Evolutionary conservation across 1,139 yeast genomes (phyloP), one percentile per base, ranked within the genome.

Genomic region (Blastobotrys proliferans): DNA sequence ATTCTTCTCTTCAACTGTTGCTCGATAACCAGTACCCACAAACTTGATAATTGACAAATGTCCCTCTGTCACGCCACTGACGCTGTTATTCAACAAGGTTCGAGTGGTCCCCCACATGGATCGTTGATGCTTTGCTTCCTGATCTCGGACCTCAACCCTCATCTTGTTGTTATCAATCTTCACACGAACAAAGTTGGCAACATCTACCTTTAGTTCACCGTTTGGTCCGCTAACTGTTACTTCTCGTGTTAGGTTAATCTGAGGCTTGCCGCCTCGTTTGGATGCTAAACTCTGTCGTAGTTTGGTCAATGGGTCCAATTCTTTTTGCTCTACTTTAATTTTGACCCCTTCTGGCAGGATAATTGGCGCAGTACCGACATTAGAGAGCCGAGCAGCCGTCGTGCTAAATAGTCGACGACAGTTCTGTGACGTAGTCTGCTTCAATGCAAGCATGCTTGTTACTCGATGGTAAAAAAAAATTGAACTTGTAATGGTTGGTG

Each of bases 21-120:
- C 96, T 66, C 97, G 81, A 74, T 86, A 94, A 61, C 99, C 99
- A 13, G 97, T 92, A 53, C 99, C 99, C 20, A 88, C 95, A 55
- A 94, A 83, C 65, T 81, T 84, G 52, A 94, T 74, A 47, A 90
- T 83, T 30, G 94, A 79, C 52, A 88, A 69, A 62, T 92, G 97
- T 11, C 97, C 97, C 55, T 90, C 97, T 33, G 87, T 77, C 27
- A 88, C 94, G 38, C 99, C 99, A 38, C 77, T 71, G 30, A 92
- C 73, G 56, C 83, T 77, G 66, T 92, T 92, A 57, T 79, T 79
- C 40, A 94, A 64, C 47, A 83, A 72, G 0, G 94, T 76, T 59
- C 98, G 77, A 38, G 85, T 75, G 6, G 98, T 92, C 11, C 98
- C 99, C 98, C 98, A 94, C 78, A 92, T 79, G 27, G 94, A 72